Evolutionary conservation across 306 rosid species (phyloP).

Genomic region (Casuarina cunninghamiana): DNA sequence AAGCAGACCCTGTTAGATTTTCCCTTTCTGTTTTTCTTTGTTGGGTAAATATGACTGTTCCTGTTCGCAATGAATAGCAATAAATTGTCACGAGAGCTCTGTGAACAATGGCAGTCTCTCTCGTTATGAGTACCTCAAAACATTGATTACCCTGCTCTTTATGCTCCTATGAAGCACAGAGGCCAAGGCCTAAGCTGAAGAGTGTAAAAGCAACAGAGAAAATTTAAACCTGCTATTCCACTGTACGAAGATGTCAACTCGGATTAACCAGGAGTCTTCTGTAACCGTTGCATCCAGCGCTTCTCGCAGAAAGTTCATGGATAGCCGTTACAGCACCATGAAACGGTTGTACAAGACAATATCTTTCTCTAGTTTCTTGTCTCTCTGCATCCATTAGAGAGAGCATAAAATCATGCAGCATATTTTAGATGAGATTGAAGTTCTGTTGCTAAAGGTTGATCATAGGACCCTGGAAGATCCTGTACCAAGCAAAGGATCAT

Average conservation of each 20-base stretch:
- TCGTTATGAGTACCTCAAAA: slow-evolving; percentile 23
- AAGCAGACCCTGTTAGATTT: too few species aligned
- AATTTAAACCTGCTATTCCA: not conserved
- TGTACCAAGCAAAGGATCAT: not conserved
- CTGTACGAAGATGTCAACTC: not conserved
- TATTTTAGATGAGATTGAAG: not conserved
- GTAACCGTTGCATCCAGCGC: too few species aligned
- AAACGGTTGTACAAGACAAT: too few species aligned
- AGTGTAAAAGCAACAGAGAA: not conserved
- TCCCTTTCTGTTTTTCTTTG: too few species aligned
- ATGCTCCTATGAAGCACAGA: not conserved
- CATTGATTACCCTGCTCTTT: slow-evolving; percentile 1
- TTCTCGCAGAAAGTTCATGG: too few species aligned
- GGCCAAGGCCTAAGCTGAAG: not conserved
- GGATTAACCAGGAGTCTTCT: not conserved
- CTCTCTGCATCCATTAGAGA: too few species aligned
- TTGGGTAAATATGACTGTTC: not conserved
- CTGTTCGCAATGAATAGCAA: not conserved
- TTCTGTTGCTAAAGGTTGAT: not conserved
- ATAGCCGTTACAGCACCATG: too few species aligned
- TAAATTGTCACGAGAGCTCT: slow-evolving; percentile 35
- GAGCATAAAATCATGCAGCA: not conserved
- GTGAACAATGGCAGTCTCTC: slow-evolving; percentile 19
- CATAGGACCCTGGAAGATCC: not conserved
- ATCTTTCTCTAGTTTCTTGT: too few species aligned